Conservation (phyloP, 1,284 basidiomycete genomes). For the Malassezia sympodialis region DNA sequence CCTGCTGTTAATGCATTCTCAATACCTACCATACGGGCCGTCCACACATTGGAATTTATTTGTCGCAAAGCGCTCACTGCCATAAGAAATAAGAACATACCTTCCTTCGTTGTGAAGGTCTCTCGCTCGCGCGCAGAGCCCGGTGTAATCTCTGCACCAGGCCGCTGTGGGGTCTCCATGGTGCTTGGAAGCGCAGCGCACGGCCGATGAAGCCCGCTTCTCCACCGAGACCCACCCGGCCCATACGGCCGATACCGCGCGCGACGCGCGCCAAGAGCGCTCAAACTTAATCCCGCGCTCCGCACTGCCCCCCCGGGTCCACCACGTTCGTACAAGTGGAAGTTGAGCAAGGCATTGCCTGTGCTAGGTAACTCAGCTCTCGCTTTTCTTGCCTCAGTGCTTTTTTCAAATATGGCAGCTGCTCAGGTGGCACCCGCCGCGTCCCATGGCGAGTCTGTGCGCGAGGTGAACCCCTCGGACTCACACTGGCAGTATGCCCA, state of each 20-base stretch:
- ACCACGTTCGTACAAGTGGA: background rate
- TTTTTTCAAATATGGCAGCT: background rate
- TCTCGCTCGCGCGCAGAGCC: background rate
- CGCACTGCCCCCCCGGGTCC: background rate
- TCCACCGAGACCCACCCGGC: background rate
- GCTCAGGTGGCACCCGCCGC: slow-evolving; percentile 10
- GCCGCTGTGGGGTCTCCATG: background rate
- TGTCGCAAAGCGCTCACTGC: slow-evolving; percentile 11
- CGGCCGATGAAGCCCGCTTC: background rate
- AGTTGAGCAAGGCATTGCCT: background rate
- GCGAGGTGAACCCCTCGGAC: background rate
- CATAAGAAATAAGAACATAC: slow-evolving; percentile 1
- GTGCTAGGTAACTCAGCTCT: background rate
- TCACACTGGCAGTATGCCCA: slow-evolving; percentile 1
- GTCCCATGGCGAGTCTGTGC: background rate
- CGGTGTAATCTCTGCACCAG: background rate
- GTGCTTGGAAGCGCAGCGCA: background rate
- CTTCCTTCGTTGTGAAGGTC: slow-evolving; percentile 11
- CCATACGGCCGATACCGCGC: background rate
- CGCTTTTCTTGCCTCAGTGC: background rate
- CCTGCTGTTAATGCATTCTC: background rate
- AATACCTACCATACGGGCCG: slow-evolving; percentile 9
- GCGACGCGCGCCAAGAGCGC: background rate
- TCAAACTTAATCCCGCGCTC: background rate
- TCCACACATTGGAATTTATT: slow-evolving; percentile 13